Conservation (phyloP, 257 asterid genomes). For the Solanum verrucosum region DNA sequence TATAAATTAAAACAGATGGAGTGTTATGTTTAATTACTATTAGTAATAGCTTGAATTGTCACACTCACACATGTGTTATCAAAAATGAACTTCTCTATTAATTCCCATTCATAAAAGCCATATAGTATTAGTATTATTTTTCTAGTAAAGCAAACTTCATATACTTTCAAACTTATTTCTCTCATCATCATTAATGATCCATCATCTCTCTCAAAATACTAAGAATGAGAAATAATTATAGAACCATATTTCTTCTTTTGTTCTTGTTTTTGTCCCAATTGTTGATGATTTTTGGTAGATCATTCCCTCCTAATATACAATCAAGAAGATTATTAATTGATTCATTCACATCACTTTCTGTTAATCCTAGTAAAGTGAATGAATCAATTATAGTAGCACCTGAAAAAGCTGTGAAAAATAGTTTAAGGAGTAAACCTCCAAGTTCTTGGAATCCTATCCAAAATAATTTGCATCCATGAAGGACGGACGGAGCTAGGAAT, state of each 20-base stretch:
- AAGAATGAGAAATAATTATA: constrained; percentile 11
- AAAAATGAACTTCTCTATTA: neutral
- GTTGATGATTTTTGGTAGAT: neutral
- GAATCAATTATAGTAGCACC: constrained; percentile 20
- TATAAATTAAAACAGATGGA: no score
- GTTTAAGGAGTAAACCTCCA: constrained; percentile 36
- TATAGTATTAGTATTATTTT: neutral
- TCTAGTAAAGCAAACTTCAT: neutral
- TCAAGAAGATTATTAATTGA: constrained; percentile 28
- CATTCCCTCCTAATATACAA: neutral
- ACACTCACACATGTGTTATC: constrained; percentile 33
- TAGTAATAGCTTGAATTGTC: neutral
- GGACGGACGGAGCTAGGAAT: no score
- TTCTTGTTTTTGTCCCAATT: constrained; percentile 17
- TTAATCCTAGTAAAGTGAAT: constrained; percentile 13
- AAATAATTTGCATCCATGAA: constrained; percentile 14
- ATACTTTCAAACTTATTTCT: neutral
- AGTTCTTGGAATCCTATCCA: constrained; percentile 51
- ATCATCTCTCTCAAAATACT: neutral
- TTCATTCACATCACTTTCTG: constrained; percentile 11
- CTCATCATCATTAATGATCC: neutral
- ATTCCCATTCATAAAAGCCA: constrained; percentile 9
- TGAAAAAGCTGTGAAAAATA: constrained; percentile 35
- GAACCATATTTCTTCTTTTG: constrained; percentile 14
- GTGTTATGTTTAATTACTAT: neutral